Evolutionary conservation across 75 land plant genomes (phyloP), one percentile per base, ranked within the genome.

Genomic region (Azolla pinnata): DNA sequence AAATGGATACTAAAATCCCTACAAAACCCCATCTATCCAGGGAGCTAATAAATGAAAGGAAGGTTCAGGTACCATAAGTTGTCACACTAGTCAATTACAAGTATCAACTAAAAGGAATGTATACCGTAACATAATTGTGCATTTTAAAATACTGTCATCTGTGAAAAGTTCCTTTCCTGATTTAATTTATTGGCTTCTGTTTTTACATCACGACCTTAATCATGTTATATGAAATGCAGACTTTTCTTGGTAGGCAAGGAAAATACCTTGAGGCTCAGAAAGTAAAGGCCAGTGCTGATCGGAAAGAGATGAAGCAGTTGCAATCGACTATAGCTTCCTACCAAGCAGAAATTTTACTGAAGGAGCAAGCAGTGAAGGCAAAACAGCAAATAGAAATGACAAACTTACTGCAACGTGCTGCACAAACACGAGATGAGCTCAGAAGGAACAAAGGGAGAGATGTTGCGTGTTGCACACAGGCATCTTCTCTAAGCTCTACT

Each of bases 391-490:
- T 49, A 4, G 75, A 73, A 34, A 65, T 73, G 58, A 70, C 59
- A 28, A 71, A 60, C 1, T 44, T 73, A 25, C 62, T 73, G 29
- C 75, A 73, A 66, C 57, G 75, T 23, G 75, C 75, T 42, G 69
- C 75, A 26, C 75, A 73, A 67, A 71, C 71, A 29, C 70, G 75
- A 10, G 75, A 73, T 44, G 75, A 73, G 19, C 75, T 73, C 23
- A 73, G 53, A 14, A 59, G 54, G 46, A 73, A 70, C 17, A 66
- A 61, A 61, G 59, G 27, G 24, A 58, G 38, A 29, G 70, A 73
- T 44, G 59, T 73, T 21, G 70, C 59, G 5, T 46, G 70, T 32
- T 73, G 70, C 51, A 8, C 50, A 4, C 75, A 73, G 53, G 75
- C 56, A 57, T 52, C 25, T 25, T 27, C 14, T n/a, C n/a, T n/a